Conservation (phyloP, 2,329 filamentous ascomycete genomes). For the Hypoxylon sp. region DNA sequence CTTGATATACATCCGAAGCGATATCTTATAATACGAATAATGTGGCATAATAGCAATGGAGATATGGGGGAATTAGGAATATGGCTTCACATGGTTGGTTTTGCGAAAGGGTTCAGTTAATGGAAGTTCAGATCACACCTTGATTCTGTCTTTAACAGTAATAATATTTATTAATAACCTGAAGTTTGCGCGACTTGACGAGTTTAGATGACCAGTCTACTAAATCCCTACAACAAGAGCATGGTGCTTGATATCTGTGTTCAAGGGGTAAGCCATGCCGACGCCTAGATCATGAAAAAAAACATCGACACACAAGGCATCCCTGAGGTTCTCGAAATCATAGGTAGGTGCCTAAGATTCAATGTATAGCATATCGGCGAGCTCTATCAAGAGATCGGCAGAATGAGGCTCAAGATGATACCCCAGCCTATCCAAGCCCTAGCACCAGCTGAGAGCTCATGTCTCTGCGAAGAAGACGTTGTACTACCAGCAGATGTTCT, state of each 20-base stretch:
- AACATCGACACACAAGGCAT: no score
- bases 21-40: not conserved
- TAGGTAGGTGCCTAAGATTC: no score
- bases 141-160: not conserved
- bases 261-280: no score
- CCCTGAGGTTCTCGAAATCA: no score
- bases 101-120: not conserved
- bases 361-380: no score
- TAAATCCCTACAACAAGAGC: not conserved
- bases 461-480: not conserved
- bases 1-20: not conserved
- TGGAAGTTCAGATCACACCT: not conserved
- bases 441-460: not conserved
- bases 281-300: no score
- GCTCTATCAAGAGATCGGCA: no score
- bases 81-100: not conserved
- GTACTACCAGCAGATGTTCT: not conserved
- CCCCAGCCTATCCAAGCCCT: no score
- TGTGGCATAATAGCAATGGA: not conserved
- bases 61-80: not conserved
- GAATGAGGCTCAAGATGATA: no score
- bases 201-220: not conserved
- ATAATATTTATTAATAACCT: not conserved
- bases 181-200: not conserved
- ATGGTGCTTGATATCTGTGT: no score